Evolutionary conservation across 1,139 yeast genomes (phyloP), one percentile per base, ranked within the genome.

Genomic region (Pichia sp.): DNA sequence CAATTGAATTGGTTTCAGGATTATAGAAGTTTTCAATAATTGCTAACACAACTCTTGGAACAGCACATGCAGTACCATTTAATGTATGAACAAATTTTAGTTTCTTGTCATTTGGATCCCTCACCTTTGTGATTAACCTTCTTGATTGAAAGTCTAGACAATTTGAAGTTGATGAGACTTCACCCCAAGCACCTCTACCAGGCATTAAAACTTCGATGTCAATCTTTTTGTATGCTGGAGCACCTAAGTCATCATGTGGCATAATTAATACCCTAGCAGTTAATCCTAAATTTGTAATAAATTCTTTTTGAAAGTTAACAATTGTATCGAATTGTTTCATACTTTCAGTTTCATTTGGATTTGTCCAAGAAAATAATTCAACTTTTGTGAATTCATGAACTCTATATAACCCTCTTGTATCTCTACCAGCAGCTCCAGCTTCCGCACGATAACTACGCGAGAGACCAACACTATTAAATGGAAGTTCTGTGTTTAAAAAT

Each of bases 161-260:
- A 61, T 90, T 92, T 1, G 97, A 89, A 2, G 94, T 73, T 39
- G 96, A 87, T 1, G 96, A 82, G 34, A 92, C 73, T 61, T 94
- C 99, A 3, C 99, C 99, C 88, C 95, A 94, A 18, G 60, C 38
- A 2, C 88, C 88, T 58, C 97, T 77, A 2, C 98, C 97, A 0
- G 97, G 98, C 97, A 94, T 92, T 92, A 96, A 88, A 0, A 94
- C 96, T 65, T 94, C 99, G 48, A 90, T 86, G 59, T 94, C 98
- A 60, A 82, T 88, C 65, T 94, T 94, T 60, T 85, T 83, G 66
- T 75, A 79, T 0, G 98, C 98, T 1, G 98, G 96, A 0, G 96
- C 84, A 0, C 98, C 98, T 45, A 94, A 69, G 62, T 94, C 98
- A 53, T 85, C 80, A 24, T 83, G 80, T 0, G 97, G 97, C 90